phyloP scores from a whole-genome alignment of 345 rosid species.

The Schrenkiella parvula region DNA sequence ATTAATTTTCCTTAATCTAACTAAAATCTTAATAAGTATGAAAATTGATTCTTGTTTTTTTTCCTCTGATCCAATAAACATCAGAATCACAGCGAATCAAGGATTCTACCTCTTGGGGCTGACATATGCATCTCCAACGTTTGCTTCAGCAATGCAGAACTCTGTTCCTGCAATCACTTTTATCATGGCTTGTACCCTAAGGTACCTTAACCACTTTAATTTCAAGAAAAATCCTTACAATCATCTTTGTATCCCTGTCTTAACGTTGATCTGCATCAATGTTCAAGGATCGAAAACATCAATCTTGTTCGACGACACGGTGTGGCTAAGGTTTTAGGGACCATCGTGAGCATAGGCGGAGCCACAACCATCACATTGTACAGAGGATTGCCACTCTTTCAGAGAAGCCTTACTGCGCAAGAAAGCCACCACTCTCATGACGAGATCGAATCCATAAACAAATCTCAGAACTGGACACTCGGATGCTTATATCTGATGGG shows the following conservation, averaged over 20 bases:
- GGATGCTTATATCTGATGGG: slow-evolving; percentile 61
- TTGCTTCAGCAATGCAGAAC: slow-evolving; percentile 83
- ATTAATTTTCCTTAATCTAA: background rate
- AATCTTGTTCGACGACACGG: slow-evolving; percentile 53
- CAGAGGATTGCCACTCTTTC: slow-evolving; percentile 61
- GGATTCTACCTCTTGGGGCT: slow-evolving; percentile 74
- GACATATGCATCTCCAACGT: slow-evolving; percentile 61
- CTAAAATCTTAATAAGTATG: background rate
- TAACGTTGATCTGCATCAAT: background rate
- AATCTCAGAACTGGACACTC: slow-evolving; percentile 52
- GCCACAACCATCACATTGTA: slow-evolving; percentile 66
- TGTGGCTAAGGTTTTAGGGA: slow-evolving; percentile 56
- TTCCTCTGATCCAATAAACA: background rate
- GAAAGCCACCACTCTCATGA: background rate
- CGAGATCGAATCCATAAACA: slow-evolving; percentile 15
- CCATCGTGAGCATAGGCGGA: slow-evolving; percentile 61
- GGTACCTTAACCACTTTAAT: slow-evolving; percentile 34
- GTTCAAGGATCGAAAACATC: slow-evolving; percentile 49
- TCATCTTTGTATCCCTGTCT: background rate
- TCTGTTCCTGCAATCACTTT: slow-evolving; percentile 83
- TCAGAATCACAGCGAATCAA: slow-evolving; percentile 77
- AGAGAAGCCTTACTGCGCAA: slow-evolving; percentile 19
- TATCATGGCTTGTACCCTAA: slow-evolving; percentile 64
- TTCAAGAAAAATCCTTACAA: background rate
- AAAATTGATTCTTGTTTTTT: background rate